Evolutionary conservation across 2,329 filamentous ascomycete genomes (phyloP), one percentile per base, ranked within the genome.

Genomic region (Gnomoniopsis smithogilvyi): DNA sequence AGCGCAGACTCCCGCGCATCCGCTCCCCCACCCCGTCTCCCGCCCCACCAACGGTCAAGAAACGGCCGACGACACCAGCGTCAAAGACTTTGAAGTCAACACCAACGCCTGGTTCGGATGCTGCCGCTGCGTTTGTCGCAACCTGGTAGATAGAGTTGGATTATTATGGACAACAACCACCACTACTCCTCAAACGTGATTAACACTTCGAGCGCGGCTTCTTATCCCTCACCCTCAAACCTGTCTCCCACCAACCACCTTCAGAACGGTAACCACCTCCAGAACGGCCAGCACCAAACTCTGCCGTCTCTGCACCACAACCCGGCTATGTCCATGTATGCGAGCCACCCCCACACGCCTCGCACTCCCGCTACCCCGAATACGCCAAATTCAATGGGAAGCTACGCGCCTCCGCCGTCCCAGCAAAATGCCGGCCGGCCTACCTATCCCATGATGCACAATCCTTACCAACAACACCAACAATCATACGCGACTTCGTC

Each of bases 351-450:
- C 66, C 83, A 87, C 67, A 86, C 83, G 49, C 84, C 85, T 64
- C 79, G 84, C 67, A 86, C 83, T 22, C 81, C 83, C 50, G 80
- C 81, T n/a, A 86, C 84, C 17, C 84, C 85, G 41, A 85, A 84
- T 68, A 85, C 84, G 30, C 83, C 84, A 41, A 82, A 79, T 58
- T 81, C 83, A 41, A 79, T 85, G 77, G 75, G 78, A 17, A 80
- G 74, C 69, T 86, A 85, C 66, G 74, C 74, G 15, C 80, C 80
- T 64, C 71, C 72, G 33, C 72, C 73, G 14, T 67, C 65, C 41
- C 77, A 79, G 61, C 78, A 82, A 64, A 80, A 76, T 41, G 73
- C 70, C 38, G 76, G 76, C 51, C 77, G 82, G 57, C 76, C 77
- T 60, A 77, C 80, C 21, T 82, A 82, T 67, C 76, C 78, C 59